phyloP scores from a whole-genome alignment of 2,329 filamentous ascomycete species.

The Xylariales sp. region DNA sequence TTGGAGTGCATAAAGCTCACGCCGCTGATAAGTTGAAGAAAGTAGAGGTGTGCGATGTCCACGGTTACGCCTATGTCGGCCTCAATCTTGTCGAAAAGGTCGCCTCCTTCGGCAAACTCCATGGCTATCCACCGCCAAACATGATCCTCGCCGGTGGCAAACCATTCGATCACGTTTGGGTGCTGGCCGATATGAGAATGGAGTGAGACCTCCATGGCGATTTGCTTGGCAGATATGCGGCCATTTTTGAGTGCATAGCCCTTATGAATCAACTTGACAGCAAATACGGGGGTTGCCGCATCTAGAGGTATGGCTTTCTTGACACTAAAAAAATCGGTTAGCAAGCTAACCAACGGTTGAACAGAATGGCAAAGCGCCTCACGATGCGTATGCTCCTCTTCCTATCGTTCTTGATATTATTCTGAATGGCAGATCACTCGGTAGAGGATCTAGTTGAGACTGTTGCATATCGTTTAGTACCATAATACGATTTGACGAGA shows the following conservation, averaged over 20 bases:
- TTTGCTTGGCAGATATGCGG: conserved; percentile 87
- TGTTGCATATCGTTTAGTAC: conserved; percentile 64
- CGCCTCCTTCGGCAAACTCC: conserved; percentile 94
- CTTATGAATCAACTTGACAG: conserved; percentile 99
- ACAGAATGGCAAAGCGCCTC: conserved; percentile 48
- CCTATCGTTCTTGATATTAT: conserved; percentile 97
- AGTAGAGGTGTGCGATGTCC: conserved; percentile 97
- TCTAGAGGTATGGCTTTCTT: conserved; percentile 89
- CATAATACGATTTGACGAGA: not conserved
- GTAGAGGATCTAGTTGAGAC: conserved; percentile 90
- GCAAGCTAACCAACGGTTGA: conserved; percentile 25
- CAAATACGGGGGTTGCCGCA: conserved; percentile 80
- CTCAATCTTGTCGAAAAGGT: conserved; percentile 99
- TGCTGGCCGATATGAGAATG: conserved; percentile 91
- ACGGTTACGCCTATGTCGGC: conserved; percentile 94
- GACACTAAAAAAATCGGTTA: conserved; percentile 67
- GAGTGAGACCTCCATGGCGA: conserved; percentile 90
- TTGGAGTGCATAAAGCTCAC: conserved; percentile 97
- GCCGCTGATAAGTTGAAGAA: conserved; percentile 88
- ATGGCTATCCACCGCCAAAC: conserved; percentile 98
- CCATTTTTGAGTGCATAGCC: conserved; percentile 91
- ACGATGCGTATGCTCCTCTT: conserved; percentile 97
- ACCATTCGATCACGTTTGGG: conserved; percentile 93
- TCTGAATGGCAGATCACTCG: conserved; percentile 86
- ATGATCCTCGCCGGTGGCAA: conserved; percentile 84